Percentiles rank a stretch among this genome's conserved stretches.
Evolutionary conservation across 164 flowering plant species (phyloP).

Genomic region (Liriodendron chinense): DNA sequence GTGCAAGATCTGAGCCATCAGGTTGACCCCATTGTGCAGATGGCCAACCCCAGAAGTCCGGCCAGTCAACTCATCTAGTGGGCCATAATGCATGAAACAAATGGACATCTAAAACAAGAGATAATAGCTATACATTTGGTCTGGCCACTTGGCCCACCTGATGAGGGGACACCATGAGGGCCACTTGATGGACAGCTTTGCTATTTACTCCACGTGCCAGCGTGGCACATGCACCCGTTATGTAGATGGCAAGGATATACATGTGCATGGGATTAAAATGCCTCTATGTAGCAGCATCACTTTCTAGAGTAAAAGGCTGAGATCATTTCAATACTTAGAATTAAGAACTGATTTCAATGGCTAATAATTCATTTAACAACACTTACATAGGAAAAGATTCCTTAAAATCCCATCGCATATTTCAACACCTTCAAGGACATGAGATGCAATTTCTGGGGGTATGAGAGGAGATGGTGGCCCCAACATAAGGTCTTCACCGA

Average conservation of each 20-base stretch:
- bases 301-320: background rate
- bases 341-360: background rate
- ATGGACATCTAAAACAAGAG: background rate
- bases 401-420: constrained; percentile 83
- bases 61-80: background rate
- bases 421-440: constrained; percentile 88
- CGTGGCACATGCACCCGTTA: too few species aligned
- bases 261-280: background rate
- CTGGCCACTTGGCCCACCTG: background rate
- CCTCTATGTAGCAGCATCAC: background rate
- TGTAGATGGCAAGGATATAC: background rate
- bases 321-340: background rate
- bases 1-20: background rate
- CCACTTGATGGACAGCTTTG: too few species aligned
- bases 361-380: background rate
- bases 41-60: background rate
- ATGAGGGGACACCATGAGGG: background rate
- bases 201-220: too few species aligned
- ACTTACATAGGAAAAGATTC: constrained; percentile 81
- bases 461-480: constrained; percentile 97
- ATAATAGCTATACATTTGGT: background rate
- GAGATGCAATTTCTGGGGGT: constrained; percentile 92
- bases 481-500: constrained; percentile 94
- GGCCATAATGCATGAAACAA: background rate
- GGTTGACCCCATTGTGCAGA: background rate